Evolutionary conservation across 1,139 yeast genomes (phyloP).

Genomic region (Spathaspora jeffriesii): DNA sequence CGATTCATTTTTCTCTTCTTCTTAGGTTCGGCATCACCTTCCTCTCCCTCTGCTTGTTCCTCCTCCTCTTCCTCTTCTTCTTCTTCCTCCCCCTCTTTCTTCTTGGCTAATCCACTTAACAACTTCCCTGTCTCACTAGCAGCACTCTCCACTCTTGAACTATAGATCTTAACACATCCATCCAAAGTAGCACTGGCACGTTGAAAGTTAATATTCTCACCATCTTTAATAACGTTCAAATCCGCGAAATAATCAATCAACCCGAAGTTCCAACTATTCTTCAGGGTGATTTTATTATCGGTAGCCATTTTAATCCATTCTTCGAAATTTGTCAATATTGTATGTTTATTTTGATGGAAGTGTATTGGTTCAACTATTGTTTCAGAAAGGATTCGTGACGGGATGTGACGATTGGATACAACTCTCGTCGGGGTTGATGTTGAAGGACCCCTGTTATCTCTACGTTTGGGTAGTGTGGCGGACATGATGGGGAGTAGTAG

Average conservation of each 20-base stretch:
- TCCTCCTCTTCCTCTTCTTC: constrained; percentile 18
- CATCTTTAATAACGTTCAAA: constrained; percentile 44
- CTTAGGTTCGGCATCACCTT: constrained; percentile 15
- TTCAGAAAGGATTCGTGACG: not conserved
- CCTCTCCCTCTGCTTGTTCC: constrained; percentile 15
- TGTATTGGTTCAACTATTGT: not conserved
- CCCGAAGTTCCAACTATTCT: constrained; percentile 73
- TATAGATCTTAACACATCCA: constrained; percentile 43
- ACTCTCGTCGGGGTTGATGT: too few relatives aligned
- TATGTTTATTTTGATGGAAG: constrained; percentile 45
- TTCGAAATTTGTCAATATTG: constrained; percentile 67
- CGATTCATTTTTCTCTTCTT: constrained; percentile 40
- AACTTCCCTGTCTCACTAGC: constrained; percentile 89
- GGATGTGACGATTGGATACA: not conserved
- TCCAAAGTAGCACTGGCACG: constrained; percentile 40
- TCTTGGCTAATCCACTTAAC: constrained; percentile 65
- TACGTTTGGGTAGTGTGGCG: not conserved
- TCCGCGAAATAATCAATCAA: constrained; percentile 80
- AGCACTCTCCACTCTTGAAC: constrained; percentile 80
- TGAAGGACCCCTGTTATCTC: constrained; percentile 1
- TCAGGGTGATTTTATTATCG: constrained; percentile 73
- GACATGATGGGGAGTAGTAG: not conserved
- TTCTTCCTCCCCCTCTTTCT: constrained; percentile 21
- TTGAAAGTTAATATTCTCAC: constrained; percentile 44
- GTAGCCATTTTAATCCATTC: constrained; percentile 93